These are phyloP conservation scores for Dillenia turbinata DNA, from an alignment of 164 flowering plant genomes.

Conservation along the genomic window DNA sequence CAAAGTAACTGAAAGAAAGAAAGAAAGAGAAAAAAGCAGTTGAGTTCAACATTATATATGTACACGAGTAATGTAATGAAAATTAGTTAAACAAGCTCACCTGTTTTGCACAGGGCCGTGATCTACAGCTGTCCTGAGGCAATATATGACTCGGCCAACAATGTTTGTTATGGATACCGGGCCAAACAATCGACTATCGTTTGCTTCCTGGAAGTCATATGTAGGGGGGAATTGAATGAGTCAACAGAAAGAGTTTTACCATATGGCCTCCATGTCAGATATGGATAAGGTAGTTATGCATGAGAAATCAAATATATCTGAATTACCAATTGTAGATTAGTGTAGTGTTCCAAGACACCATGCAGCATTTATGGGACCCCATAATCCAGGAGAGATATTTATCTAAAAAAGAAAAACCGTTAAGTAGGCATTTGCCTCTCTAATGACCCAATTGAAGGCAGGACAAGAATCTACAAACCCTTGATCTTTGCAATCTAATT, in stretches of 20 bases:
- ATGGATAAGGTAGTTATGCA: not conserved
- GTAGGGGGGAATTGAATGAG: not conserved
- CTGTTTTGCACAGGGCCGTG: conserved; percentile 94
- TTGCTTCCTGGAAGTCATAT: conserved; percentile 59
- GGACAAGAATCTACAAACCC: too few species aligned
- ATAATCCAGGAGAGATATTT: too few species aligned
- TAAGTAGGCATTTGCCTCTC: too few species aligned
- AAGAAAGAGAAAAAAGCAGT: conserved; percentile 9
- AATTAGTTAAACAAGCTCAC: conserved; percentile 24
- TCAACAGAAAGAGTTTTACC: not conserved
- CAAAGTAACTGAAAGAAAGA: conserved; percentile 36
- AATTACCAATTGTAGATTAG: not conserved
- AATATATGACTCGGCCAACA: conserved; percentile 85
- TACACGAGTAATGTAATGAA: not conserved
- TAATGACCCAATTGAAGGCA: too few species aligned
- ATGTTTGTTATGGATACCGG: conserved; percentile 71
- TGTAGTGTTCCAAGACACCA: too few species aligned
- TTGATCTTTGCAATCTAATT: too few species aligned
- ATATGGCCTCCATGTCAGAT: not conserved
- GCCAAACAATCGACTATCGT: conserved; percentile 90
- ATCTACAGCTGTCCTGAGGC: conserved; percentile 73
- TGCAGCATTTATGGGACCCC: too few species aligned
- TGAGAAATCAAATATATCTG: not conserved
- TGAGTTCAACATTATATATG: not conserved
- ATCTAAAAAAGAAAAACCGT: too few species aligned